Percentiles rank a stretch among this genome's conserved stretches.
phyloP scores from a whole-genome alignment of 1,139 yeast genomes.

The Wickerhamomyces sp. region DNA sequence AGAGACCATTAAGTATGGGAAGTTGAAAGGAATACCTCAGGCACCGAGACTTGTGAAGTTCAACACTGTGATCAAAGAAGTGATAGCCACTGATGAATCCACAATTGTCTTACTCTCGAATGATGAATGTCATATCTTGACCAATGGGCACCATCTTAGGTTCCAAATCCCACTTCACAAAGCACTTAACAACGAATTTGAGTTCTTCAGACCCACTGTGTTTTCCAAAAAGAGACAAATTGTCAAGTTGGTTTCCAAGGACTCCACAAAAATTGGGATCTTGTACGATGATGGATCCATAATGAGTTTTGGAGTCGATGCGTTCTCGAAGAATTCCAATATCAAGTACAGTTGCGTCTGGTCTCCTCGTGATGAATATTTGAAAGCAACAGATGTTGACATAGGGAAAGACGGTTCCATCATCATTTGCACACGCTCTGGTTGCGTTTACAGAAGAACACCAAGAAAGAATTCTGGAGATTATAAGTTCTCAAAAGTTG shows the following conservation, averaged over 20 bases:
- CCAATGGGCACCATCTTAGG: constrained; percentile 53
- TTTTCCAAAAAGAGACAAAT: constrained; percentile 36
- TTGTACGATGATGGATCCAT: constrained; percentile 51
- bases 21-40: constrained; percentile 31
- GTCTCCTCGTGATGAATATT: constrained; percentile 49
- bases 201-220: constrained; percentile 46
- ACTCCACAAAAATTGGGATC: constrained; percentile 33
- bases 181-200: constrained; percentile 40
- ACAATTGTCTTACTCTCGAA: constrained; percentile 60
- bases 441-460: constrained; percentile 51
- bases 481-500: constrained; percentile 51
- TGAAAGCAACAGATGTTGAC: constrained; percentile 57
- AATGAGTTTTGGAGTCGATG: constrained; percentile 32
- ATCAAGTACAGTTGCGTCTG: constrained; percentile 41
- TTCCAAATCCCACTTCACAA: constrained; percentile 33
- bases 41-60: constrained; percentile 42
- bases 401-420: constrained; percentile 66
- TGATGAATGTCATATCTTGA: constrained; percentile 60
- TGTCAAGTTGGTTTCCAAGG: constrained; percentile 29
- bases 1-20: constrained; percentile 28
- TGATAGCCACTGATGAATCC: constrained; percentile 63
- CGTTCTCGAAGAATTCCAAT: constrained; percentile 23
- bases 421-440: constrained; percentile 61
- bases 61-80: constrained; percentile 45
- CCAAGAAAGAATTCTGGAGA: constrained; percentile 28